Evolutionary conservation across 176 grass and related monocot genomes (phyloP).

Genomic region (Musa troglodytarum): DNA sequence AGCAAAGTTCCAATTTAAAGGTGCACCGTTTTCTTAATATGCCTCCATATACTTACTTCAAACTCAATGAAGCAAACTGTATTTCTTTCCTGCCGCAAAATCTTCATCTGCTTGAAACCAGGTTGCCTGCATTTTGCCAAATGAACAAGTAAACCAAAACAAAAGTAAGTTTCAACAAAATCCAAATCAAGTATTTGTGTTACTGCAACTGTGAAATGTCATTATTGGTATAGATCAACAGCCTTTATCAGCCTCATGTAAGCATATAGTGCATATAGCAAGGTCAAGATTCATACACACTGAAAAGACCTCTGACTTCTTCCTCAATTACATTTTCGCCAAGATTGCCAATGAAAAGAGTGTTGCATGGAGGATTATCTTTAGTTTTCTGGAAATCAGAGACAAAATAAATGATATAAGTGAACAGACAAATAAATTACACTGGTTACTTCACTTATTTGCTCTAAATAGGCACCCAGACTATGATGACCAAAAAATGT

Average conservation of each 20-base stretch:
- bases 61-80: conserved; percentile 99
- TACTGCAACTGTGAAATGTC: too few relatives aligned
- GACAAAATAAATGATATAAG: background rate
- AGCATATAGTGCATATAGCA: background rate
- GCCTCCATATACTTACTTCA: conserved; percentile 35
- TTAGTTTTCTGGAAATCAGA: conserved; percentile 82
- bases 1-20: background rate
- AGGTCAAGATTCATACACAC: conserved; percentile 54
- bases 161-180: too few relatives aligned
- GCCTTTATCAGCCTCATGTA: background rate
- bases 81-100: conserved; percentile 92
- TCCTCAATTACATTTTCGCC: conserved; percentile 98
- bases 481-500: too few relatives aligned
- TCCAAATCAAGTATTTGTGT: too few relatives aligned
- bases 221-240: background rate
- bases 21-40: background rate
- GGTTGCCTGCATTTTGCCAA: conserved; percentile 52
- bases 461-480: too few relatives aligned
- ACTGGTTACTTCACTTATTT: too few relatives aligned
- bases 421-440: background rate
- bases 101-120: conserved; percentile 97
- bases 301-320: conserved; percentile 78
- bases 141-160: background rate
- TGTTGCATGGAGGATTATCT: conserved; percentile 98
- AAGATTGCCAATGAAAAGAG: conserved; percentile 97